Evolutionary conservation across 441 rosid species (phyloP), one percentile per base, ranked within the genome.

Genomic region (Gossypium aridum): DNA sequence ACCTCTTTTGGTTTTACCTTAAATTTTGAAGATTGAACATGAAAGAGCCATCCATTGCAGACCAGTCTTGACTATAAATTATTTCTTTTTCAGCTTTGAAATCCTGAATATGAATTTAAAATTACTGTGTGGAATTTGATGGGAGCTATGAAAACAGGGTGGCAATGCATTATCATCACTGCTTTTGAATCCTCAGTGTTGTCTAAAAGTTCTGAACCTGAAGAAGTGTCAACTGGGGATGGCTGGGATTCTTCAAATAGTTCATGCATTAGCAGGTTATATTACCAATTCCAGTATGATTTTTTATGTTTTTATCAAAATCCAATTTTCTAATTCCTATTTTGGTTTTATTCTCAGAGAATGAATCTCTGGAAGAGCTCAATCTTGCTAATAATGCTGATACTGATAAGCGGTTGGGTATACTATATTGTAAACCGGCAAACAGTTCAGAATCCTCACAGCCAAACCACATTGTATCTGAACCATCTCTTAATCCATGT

Each of bases 171-270:
- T 96, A 55, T 87, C 76, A 28, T 81, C 87, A 53, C 81, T 92
- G 82, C 91, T 96, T 57, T 70, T 16, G 70, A 86, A 86, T 81
- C 90, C 93, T 64, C 81, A 74, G 71, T 90, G 96, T 74, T 83
- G 85, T 76, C 66, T 93, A 47, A 91, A 84, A 83, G 78, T 86
- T 75, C 75, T 96, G 86, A 76, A 80, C 28, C 80, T 93, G 64
- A 86, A 86, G 80, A 93, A 86, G 77, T 92, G 98, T 82, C 87
- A 86, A 76, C 89, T 96, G 77, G 94, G 92, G 75, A 87, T 88
- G 60, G 61, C 79, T 12, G 94, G 92, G 78, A 76, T 92, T 74
- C 84, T 92, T 75, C 85, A 88, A 82, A 76, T 96, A 77, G 75
- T 92, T 72, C 90, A 88, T 70, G 91, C 98, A 69, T 80, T 93